Evolutionary conservation across 108 stramenopile genomes (phyloP), one percentile per base, ranked within the genome.

Genomic region (Aureococcus anophagefferens): DNA sequence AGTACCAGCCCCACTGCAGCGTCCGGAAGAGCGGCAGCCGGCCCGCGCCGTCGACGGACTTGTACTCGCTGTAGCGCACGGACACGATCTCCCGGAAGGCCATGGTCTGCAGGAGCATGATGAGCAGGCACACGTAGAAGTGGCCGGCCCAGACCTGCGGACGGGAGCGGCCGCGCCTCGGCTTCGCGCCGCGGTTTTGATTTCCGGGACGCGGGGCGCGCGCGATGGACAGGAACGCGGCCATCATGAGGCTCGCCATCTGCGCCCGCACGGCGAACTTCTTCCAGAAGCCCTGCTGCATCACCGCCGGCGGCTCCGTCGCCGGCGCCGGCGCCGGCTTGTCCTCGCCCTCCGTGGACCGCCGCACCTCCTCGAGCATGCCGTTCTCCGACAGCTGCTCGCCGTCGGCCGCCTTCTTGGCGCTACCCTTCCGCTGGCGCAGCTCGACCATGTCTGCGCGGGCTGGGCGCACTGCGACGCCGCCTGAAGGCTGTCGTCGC

Each of bases 1-100:
- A 77, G 81, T 95, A 98, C 97, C 97, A 98, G 83, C 89, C 78
- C 97, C 97, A 98, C 74, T 98, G 97, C 35, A 92, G 89, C 17
- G 97, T 96, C 17, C 97, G 93, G 71, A 98, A 98, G 36, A 94
- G 82, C 9, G 97, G 97, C 75, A 96, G 93, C n/a, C 86, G 89
- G 51, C 86, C 73, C 72, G 95, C 87, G 72, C 89, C 88, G 13
- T 78, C 77, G n/a, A n/a, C n/a, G 44, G 84, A 66, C 65, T 86
- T 92, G 75, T 87, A 87, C 18, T 85, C 82, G 71, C 84, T 81
- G 79, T 95, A 95, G 0, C 97, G 89, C 16, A 98, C 95, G 46
- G 87, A 92, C 63, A 98, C 95, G 30, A 98, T 74, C 81, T 98
- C 97, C 30, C 92, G 93, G 82, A 95, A 98, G 21, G 95, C 83